phyloP scores from a whole-genome alignment of 129 eudicot genomes.

The Tanacetum coccineum region DNA sequence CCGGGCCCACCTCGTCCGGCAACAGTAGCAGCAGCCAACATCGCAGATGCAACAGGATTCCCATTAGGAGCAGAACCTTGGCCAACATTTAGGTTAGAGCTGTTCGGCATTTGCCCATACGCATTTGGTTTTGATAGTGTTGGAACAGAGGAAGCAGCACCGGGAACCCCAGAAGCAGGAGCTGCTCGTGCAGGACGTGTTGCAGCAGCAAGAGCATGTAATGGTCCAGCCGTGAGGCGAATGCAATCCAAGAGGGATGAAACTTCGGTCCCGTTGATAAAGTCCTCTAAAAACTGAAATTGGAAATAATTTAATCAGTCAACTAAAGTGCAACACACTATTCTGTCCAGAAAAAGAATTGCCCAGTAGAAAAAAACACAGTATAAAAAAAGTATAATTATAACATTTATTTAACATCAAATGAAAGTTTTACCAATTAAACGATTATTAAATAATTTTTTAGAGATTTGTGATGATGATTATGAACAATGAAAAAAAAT shows the following conservation, averaged over 20 bases:
- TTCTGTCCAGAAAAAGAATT: no score
- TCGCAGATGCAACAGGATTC: slow-evolving; percentile 57
- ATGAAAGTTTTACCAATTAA: no score
- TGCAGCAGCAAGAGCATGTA: slow-evolving; percentile 98
- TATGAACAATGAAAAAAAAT: no score
- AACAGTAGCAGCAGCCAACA: slow-evolving; percentile 71
- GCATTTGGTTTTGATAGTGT: slow-evolving; percentile 48
- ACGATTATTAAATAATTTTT: no score
- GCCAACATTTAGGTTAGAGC: slow-evolving; percentile 36
- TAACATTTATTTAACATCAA: not conserved
- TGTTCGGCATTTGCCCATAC: slow-evolving; percentile 43
- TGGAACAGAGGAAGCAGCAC: slow-evolving; percentile 45
- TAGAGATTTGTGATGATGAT: no score
- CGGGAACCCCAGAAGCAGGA: slow-evolving; percentile 84
- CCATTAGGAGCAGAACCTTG: slow-evolving; percentile 44
- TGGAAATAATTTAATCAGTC: not conserved
- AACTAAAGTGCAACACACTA: no score
- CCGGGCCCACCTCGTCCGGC: slow-evolving; percentile 97
- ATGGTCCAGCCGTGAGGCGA: slow-evolving; percentile 95
- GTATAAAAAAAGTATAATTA: not conserved
- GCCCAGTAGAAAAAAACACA: no score
- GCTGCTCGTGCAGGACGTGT: slow-evolving; percentile 99
- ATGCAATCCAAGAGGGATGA: slow-evolving; percentile 96
- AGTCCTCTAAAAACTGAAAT: slow-evolving; percentile 90
- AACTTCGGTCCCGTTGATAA: slow-evolving; percentile 93